Evolutionary conservation across 148 eudicot genomes (phyloP).

Genomic region (Cornus kousa): DNA sequence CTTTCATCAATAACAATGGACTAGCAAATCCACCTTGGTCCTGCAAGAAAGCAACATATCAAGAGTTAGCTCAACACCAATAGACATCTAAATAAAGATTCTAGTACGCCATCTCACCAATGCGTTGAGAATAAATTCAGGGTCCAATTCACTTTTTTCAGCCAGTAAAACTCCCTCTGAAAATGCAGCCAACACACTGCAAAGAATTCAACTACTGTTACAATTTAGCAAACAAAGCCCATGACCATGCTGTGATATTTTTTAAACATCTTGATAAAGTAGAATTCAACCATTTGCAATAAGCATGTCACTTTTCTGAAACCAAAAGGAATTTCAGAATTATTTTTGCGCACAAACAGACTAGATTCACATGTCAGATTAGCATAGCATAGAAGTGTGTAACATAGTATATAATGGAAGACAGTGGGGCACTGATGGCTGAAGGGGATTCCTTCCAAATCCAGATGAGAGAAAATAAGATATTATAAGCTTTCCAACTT

Average conservation of each 20-base stretch:
- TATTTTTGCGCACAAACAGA: background rate
- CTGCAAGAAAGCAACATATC: slow-evolving; percentile 32
- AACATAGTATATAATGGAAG: background rate
- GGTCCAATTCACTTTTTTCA: slow-evolving; percentile 76
- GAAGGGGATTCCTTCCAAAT: background rate
- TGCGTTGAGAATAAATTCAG: slow-evolving; percentile 78
- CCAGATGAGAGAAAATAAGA: background rate
- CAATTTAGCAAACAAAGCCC: background rate
- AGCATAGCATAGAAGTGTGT: background rate
- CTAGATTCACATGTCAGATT: background rate
- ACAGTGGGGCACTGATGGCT: background rate
- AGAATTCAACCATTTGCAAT: background rate
- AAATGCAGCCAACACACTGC: slow-evolving; percentile 98
- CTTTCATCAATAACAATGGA: slow-evolving; percentile 96
- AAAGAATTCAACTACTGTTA: slow-evolving; percentile 10
- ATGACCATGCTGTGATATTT: too few relatives aligned
- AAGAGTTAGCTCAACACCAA: background rate
- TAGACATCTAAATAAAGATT: background rate
- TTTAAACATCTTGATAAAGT: background rate
- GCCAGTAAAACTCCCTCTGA: slow-evolving; percentile 91
- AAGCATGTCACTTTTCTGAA: background rate
- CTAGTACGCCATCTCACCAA: slow-evolving; percentile 50
- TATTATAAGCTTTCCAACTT: too few relatives aligned
- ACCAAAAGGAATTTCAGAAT: too few relatives aligned
- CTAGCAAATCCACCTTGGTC: slow-evolving; percentile 93